Evolutionary conservation across 2,329 filamentous ascomycete genomes (phyloP).

Genomic region (Calonectria leucothoes): DNA sequence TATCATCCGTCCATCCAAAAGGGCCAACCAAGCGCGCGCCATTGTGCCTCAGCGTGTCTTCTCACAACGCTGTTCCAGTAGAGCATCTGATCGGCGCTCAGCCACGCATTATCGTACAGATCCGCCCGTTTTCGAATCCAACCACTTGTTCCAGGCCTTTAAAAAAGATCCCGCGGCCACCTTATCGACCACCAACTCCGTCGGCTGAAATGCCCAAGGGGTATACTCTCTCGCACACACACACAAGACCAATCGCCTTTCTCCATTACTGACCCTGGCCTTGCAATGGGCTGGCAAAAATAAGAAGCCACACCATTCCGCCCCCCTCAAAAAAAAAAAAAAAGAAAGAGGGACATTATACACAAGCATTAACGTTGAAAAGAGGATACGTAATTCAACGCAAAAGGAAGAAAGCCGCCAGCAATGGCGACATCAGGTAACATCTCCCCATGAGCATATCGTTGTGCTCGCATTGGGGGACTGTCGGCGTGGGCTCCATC

Average conservation of each 20-base stretch:
- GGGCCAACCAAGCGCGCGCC: background rate
- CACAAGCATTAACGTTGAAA: constrained; percentile 16
- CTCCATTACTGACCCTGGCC: constrained; percentile 6
- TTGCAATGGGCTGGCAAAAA: background rate
- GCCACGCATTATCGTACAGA: constrained; percentile 18
- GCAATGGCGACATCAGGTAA: constrained; percentile 1
- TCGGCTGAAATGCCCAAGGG: constrained; percentile 31
- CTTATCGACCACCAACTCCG: constrained; percentile 30
- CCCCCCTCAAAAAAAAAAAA: background rate
- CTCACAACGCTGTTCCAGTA: constrained; percentile 7
- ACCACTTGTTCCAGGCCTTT: constrained; percentile 14
- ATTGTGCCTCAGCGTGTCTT: background rate
- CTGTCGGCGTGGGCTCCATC: constrained; percentile 34
- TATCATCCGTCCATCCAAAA: background rate
- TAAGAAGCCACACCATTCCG: background rate
- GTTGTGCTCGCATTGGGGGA: background rate
- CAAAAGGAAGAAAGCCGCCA: background rate
- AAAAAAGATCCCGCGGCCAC: constrained; percentile 20
- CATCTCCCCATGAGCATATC: background rate
- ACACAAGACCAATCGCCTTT: constrained; percentile 17
- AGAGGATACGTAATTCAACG: background rate
- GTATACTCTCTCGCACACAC: constrained; percentile 10
- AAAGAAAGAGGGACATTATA: constrained; percentile 10
- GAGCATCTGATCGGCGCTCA: constrained; percentile 15
- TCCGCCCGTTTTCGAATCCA: constrained; percentile 16